Base-by-base conservation (phyloP, 2,329 filamentous ascomycete species). In the Colletotrichum sojae region DNA sequence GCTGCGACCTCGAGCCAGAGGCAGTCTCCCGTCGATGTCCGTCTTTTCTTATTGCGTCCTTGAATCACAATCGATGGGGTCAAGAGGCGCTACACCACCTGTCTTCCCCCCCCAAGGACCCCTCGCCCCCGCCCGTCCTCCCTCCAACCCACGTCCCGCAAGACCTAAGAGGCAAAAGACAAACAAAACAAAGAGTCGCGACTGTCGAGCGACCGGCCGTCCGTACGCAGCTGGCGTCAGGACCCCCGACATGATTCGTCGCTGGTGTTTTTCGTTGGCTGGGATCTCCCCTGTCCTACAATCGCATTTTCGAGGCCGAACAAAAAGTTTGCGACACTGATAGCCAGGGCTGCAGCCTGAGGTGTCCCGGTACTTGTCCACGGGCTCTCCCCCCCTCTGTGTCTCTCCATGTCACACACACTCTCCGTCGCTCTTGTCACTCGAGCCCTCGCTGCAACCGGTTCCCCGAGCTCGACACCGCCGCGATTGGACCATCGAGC, bases 181-280 rank as follows among this genome's bases (percentile, higher is more conserved):
- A 69, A 65, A 69, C 54, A 65, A 68, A 67, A 68, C 40, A 54
- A 65, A 54, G 31, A 55, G 61, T 54, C 61, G 54, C 66, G 61
- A 48, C 43, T 20, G 20, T 51, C 27, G 27, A 43, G 8, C 40
- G 16, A 43, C 40, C 48, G 40, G 31, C 45, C 60, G 51, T 64
- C 25, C 39, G 53, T 27, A 39, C 39, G 27, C 60, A 58, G 46
- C 53, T 53, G 60, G 60, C 46, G 39, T 64, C 39, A 20, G 53
- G 39, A 16, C 43, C 52, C 64, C 49, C 54, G 36, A 45, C 54
- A 69, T 69, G 61, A 69, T 69, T 69, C 66, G 43, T 62, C 48
- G 54, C 49, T 40, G n/a, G 18, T 54, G 15, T 45, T 43, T 43
- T 43, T 43, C n/a, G 40, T 43, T 43, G 40, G 40, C 40, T 43